Base-by-base conservation (phyloP, 495 filamentous ascomycete species). In the Halenospora varia region DNA sequence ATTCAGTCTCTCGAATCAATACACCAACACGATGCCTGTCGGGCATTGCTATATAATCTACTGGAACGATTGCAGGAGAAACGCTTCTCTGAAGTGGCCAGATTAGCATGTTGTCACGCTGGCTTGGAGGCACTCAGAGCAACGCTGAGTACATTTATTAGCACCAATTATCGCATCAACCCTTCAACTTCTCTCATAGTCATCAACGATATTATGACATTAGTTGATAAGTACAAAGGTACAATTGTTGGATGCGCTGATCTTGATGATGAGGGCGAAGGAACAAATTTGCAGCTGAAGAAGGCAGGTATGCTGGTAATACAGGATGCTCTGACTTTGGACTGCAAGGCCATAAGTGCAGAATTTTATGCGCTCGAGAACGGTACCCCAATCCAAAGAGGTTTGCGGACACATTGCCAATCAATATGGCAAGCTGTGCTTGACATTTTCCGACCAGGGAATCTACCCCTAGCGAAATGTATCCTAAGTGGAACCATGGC, bases 351-450 rank as follows among this genome's bases (percentile, higher is more conserved):
- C 3, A 77, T 92, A 0, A 81, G 79, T 44, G 83, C 82, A 56
- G 88, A 93, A 63, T 88, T 83, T 66, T 79, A 85, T 48, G 79
- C 84, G 13, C 77, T 95, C 51, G 73, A 82, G 42, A 40, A 20
- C 3, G 74, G 77, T 2, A 74, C 74, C 22, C 71, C 78, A 10
- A 76, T 92, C n/a, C 85, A 89, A 40, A 79, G 87, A 54, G 83
- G 85, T 20, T 75, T 85, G 13, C 81, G 78, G 49, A 80, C 83
- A 3, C 82, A 87, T 59, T 87, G 85, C 0, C 74, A 82, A 2
- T 70, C 75, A 1, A 82, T 95, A 25, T 96, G 92, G 92, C 84
- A 90, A 62, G 78, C 81, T 1, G 84, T 91, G 26, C 74, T 92
- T 25, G 77, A 82, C 51, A 79, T 85, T 39, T 79, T 96, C 26